Base-by-base conservation (phyloP, 371 early-diverging fungal genomes). In the Encephalitozoon hellem region DNA sequence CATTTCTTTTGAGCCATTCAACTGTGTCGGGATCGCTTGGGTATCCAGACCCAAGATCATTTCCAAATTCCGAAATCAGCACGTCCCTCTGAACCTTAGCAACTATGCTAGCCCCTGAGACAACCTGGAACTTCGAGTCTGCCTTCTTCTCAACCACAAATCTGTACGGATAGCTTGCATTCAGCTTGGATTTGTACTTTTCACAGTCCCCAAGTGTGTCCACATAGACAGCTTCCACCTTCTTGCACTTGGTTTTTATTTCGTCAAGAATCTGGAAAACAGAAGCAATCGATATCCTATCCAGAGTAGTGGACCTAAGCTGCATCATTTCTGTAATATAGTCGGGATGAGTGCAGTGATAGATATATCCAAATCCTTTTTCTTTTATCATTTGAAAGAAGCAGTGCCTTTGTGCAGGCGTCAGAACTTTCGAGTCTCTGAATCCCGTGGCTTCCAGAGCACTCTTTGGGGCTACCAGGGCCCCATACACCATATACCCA, bases 51-150 rank as follows among this genome's bases (percentile, higher is more conserved):
- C 97, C 98, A 85, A 91, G 92, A 1, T 80, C 73, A 18, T 84
- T 87, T 3, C 41, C 0, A 88, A 87, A 25, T 89, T 87, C 81
- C 41, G 45, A 59, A 18, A 81, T 15, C 51, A 12, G 5, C n/a
- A 45, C 26, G 84, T 97, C 99, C 18, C 99, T 88, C 2, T 90
- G 91, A 9, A 95, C 91, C 84, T 99, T 99, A 39, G 99, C 99
- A 78, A 91, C 89, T 51, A 99, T 96, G 88, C 92, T 92, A 0
- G 99, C 99, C 0, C 94, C 97, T 79, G 91, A 90, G n/a, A 99
- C 99, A 63, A 91, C 89, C 2, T 95, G 93, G 83, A 90, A 99
- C 64, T 90, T 86, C 11, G 89, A 84, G 87, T 99, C 99, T 4
- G 99, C 99, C 80, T 95, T 96, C 42, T 92, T 91, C 25, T 93